Evolutionary conservation across 73 alveolate genomes (phyloP).

Genomic region (Paraurostyla sp.): DNA sequence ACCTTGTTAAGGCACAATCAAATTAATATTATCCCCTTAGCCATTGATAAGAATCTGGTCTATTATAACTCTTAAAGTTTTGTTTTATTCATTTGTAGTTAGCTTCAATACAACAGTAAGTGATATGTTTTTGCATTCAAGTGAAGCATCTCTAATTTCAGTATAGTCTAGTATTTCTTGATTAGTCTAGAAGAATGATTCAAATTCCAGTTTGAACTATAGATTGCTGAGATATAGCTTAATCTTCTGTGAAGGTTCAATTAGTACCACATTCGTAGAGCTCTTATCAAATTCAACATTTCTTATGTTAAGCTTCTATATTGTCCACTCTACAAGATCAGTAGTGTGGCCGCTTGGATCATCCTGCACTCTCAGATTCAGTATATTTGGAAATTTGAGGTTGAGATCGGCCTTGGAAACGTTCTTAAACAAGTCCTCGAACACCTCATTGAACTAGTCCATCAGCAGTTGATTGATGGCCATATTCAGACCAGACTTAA

Average conservation of each 20-base stretch:
- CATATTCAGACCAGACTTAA: not conserved
- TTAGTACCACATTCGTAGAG: not conserved
- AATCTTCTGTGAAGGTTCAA: constrained; percentile 10
- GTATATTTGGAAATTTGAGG: not conserved
- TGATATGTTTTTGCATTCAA: not conserved
- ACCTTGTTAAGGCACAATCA: not conserved
- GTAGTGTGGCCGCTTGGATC: not conserved
- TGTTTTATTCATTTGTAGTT: not conserved
- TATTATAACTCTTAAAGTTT: not conserved
- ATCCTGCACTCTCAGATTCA: not conserved
- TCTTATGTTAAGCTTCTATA: not conserved
- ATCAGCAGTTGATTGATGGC: not conserved
- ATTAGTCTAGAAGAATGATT: not conserved
- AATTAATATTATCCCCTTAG: not conserved
- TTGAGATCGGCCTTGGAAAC: not conserved
- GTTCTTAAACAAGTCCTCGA: not conserved
- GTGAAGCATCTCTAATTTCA: not conserved
- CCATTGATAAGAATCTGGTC: not conserved
- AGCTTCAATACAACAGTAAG: not conserved
- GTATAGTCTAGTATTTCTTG: not conserved
- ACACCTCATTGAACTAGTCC: not conserved
- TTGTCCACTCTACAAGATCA: not conserved
- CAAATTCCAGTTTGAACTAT: not conserved
- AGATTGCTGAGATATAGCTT: not conserved
- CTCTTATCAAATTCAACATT: not conserved